Evolutionary conservation across 73 alveolate genomes (phyloP), one percentile per base, ranked within the genome.

Genomic region (Paramecium octaurelia): DNA sequence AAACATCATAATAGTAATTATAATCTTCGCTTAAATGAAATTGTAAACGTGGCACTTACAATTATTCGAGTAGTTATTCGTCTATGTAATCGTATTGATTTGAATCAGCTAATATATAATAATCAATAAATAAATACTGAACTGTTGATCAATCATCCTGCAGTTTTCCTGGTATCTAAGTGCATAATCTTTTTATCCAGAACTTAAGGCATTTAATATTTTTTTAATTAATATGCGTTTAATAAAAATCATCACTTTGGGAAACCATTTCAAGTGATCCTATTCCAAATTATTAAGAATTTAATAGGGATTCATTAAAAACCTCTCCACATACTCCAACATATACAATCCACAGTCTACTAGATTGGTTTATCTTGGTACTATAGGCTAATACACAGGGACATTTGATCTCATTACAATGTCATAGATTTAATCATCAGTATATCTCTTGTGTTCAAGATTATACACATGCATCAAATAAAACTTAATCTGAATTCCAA

Each of bases 301-400:
- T 80, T n/a, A 24, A 44, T 80, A 24, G 10, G 94, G 94, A 21
- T 89, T 83, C 27, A 38, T 34, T 58, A 89, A 89, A 38, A 89
- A 89, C 23, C 88, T 89, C 57, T 89, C 94, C 6, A 69, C 90
- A 71, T 89, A 89, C 48, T 89, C 94, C 27, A 89, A 89, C 44
- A 89, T 43, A 46, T 89, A 89, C 31, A 89, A 57, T 23, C 94
- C 94, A 89, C 94, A 89, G 36, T 89, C 94, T 73, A 89, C 94
- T 31, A 70, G 58, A 83, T 89, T 89, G 8, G 94, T 89, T 35
- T 89, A 71, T 71, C 92, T 69, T 6, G 94, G 94, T 12, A 80
- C 91, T 23, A 80, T 44, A 43, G 91, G 91, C 34, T 73, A 73
- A 73, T 80, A 27, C 7, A 80, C 70, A 20, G 71, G 42, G 6